Conservation (phyloP, 768 basidiomycete species). For the Russula griseocarnosa region DNA sequence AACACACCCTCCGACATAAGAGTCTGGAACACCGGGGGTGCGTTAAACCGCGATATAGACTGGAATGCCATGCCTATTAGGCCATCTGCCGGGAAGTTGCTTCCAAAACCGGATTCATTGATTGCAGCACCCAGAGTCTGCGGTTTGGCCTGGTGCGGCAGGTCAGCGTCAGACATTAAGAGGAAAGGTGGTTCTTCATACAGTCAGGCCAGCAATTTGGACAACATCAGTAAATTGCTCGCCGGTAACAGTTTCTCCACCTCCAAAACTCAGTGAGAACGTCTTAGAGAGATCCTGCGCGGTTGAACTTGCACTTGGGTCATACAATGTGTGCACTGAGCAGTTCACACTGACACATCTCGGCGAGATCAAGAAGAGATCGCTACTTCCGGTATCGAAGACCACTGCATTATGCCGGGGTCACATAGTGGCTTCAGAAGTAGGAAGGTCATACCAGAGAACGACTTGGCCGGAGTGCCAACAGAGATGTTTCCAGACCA, state of each 20-base stretch:
- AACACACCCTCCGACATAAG: not conserved
- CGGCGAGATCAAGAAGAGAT: constrained; percentile 37
- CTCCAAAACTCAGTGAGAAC: constrained; percentile 39
- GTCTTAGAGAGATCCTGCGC: constrained; percentile 30
- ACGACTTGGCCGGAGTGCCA: constrained; percentile 15
- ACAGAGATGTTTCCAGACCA: not conserved
- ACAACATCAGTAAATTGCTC: constrained; percentile 44
- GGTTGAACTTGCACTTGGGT: constrained; percentile 1
- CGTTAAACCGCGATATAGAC: not conserved
- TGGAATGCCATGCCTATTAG: not conserved
- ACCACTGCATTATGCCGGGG: constrained; percentile 34
- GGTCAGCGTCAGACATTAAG: too few relatives aligned
- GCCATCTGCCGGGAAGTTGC: not conserved
- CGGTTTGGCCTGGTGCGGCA: too few relatives aligned
- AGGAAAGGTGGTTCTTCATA: not conserved
- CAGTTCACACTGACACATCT: constrained; percentile 36
- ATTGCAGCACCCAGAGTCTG: not conserved
- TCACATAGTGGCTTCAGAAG: constrained; percentile 35
- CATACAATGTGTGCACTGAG: constrained; percentile 12
- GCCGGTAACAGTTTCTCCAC: constrained; percentile 40
- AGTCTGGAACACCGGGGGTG: not conserved
- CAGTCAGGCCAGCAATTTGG: constrained; percentile 36
- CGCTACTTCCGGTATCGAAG: constrained; percentile 39
- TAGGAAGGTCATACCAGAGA: constrained; percentile 1
- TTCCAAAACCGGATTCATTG: too few relatives aligned